Base-by-base conservation (phyloP, 2,329 filamentous ascomycete species). In the Emericellopsis cladophorae region DNA sequence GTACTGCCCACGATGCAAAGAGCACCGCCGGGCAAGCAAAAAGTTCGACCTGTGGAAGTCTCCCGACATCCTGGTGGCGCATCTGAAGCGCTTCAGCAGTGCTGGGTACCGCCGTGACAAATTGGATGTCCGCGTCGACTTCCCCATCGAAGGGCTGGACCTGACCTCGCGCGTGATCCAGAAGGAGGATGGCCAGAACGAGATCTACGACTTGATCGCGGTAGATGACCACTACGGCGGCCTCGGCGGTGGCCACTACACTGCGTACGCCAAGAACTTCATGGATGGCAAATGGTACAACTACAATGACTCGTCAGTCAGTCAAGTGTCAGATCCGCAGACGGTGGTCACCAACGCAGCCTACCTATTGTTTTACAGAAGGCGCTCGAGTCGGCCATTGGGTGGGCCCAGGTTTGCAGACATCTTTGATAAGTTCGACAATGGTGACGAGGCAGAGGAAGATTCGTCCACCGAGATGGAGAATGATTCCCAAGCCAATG, bases 31-130 rank as follows among this genome's bases (percentile, higher is more conserved):
- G 45, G 92, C 92, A 16, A 89, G 82, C 63, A 98, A 98, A 68
- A 95, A 92, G 54, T 87, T 98, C 40, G 89, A 96, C 55, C 75
- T 98, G 15, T 98, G 92, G 92, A 95, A 90, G 55, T 82, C 85
- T 2, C 92, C 92, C 1, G 92, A 98, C 58, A 93, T 96, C 45
- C 73, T 98, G 14, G 83, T 96, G 35, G 83, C 95, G 46, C 92
- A 98, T 56, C 71, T 98, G 39, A 98, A 98, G 68, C 79, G 92
- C 7, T 98, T 98, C 59, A 94, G 87, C 56, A 88, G 84, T 21
- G 83, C 80, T 49, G 79, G 85, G 14, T 81, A 72, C 46, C 81
- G 89, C 49, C 72, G 89, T 42, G 88, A 95, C 60, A 98, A 98
- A 68, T 72, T 98, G 37, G 89, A 96, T 51, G 80, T 89, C 7